A percentile compares a stretch with the other conserved stretches of the same genome.
Conservation (phyloP, 768 basidiomycete genomes). For the Rhodotorula kratochvilovae region DNA sequence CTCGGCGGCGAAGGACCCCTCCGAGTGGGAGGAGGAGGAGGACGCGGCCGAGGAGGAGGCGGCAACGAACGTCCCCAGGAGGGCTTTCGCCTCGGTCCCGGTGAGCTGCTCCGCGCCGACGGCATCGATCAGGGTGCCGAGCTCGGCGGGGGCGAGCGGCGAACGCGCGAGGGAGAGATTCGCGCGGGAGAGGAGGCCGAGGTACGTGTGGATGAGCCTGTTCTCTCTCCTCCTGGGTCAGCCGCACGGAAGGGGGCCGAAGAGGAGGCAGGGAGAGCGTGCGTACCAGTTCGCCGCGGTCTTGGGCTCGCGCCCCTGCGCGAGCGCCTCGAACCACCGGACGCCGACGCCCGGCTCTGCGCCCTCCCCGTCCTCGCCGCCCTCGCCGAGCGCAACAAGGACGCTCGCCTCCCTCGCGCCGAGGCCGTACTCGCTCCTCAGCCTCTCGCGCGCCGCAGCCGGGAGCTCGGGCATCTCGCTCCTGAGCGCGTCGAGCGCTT, state of each 20-base stretch:
- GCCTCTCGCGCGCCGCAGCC: constrained; percentile 57
- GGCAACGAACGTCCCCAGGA: background rate
- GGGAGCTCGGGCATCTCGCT: constrained; percentile 71
- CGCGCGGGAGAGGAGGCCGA: constrained; percentile 67
- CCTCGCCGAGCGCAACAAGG: constrained; percentile 64
- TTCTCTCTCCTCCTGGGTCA: fast-evolving
- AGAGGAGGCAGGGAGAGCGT: background rate
- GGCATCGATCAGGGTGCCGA: constrained; percentile 74
- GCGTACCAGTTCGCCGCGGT: constrained; percentile 79
- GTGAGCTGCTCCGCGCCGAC: constrained; percentile 66
- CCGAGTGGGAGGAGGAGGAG: no score
- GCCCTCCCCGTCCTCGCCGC: constrained; percentile 61
- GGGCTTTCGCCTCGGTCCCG: constrained; percentile 47
- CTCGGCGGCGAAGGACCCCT: constrained; percentile 53
- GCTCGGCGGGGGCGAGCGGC: constrained; percentile 58
- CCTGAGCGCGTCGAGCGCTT: constrained; percentile 54
- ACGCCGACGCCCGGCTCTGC: constrained; percentile 56
- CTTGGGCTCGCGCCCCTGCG: constrained; percentile 49
- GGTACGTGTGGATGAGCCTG: constrained; percentile 83
- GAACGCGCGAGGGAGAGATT: constrained; percentile 59
- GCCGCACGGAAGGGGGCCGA: background rate
- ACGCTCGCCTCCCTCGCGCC: constrained; percentile 66
- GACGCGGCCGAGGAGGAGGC: no score
- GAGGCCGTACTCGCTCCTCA: constrained; percentile 56
- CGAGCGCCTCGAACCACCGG: constrained; percentile 73